Percentiles rank a stretch among this genome's conserved stretches.
Conservation (phyloP, 176 grass and related monocot species). For the Musa acuminata region DNA sequence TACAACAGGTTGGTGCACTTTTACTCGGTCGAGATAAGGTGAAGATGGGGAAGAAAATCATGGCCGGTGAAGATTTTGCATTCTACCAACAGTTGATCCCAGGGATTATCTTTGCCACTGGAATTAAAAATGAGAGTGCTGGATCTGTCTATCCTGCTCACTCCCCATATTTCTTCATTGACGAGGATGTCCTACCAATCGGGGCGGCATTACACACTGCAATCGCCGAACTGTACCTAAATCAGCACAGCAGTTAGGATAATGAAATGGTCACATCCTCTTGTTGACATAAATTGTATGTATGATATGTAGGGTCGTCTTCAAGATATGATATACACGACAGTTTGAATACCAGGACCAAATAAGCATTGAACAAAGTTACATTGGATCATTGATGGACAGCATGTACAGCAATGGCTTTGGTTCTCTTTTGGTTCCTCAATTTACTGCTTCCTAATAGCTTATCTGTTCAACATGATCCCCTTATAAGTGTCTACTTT, state of each 20-base stretch:
- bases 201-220: slow-evolving; percentile 6
- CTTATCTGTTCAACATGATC: too few species aligned
- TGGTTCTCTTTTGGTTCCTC: too few species aligned
- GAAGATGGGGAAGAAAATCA: slow-evolving; percentile 54
- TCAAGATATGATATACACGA: background rate
- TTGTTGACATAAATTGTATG: background rate
- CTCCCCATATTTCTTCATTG: slow-evolving; percentile 62
- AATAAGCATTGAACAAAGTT: background rate
- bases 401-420: background rate
- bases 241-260: background rate
- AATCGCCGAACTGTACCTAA: background rate
- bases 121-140: slow-evolving; percentile 49
- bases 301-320: background rate
- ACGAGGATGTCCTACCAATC: slow-evolving; percentile 59
- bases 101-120: slow-evolving; percentile 58
- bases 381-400: background rate
- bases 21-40: slow-evolving; percentile 63
- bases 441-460: too few species aligned
- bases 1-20: slow-evolving; percentile 40
- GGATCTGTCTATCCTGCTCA: slow-evolving; percentile 49
- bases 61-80: slow-evolving; percentile 91
- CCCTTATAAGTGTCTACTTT: too few species aligned
- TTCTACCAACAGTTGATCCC: slow-evolving; percentile 75
- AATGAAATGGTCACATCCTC: background rate
- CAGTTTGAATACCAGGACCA: background rate